Evolutionary conservation across 345 rosid species (phyloP), one percentile per base, ranked within the genome.

Genomic region (Noccaea caerulescens): DNA sequence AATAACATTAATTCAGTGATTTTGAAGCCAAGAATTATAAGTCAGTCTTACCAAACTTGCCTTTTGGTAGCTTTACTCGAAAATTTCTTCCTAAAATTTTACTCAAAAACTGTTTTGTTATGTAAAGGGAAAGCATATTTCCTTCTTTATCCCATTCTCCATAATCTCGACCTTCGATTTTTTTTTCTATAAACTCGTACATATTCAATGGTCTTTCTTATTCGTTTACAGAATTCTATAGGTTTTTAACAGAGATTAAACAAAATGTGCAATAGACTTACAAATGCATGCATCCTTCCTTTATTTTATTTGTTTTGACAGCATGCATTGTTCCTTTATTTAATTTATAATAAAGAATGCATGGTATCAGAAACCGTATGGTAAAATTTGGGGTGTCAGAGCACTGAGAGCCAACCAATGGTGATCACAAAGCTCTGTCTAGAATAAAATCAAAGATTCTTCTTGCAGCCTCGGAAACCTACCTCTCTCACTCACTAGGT

Each of bases 321-420:
- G 12, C 18, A 54, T n/a, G 12, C 45, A 42, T 66, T 32, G 23
- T 44, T 56, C 18, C 10, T 68, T 39, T 41, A 7, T 7, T n/a
- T 57, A 57, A 5, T 33, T 10, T 68, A 18, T n/a, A 37, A 10
- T 46, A 58, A 58, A 1, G 11, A 14, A 42, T 34, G 51, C 60
- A 51, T 60, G 61, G 75, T 10, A 61, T 61, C 68, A 61, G 68
- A 51, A 49, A 50, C 75, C 34, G 38, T 59, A 58, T 20, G 47
- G 68, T 61, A 60, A 70, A 14, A 14, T 9, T 60, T 50, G 41
- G 43, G 13, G 44, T 60, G 60, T 50, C 51, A 50, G 74, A 50
- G 33, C 34, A 27, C 43, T 51, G 18, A 65, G 47, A 72, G 55
- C 69, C 69, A 54, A 53, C 56, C 12, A 44, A 10, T 7, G 25